Evolutionary conservation across 2,329 filamentous ascomycete genomes (phyloP).

Genomic region (Cladosporium sp.): DNA sequence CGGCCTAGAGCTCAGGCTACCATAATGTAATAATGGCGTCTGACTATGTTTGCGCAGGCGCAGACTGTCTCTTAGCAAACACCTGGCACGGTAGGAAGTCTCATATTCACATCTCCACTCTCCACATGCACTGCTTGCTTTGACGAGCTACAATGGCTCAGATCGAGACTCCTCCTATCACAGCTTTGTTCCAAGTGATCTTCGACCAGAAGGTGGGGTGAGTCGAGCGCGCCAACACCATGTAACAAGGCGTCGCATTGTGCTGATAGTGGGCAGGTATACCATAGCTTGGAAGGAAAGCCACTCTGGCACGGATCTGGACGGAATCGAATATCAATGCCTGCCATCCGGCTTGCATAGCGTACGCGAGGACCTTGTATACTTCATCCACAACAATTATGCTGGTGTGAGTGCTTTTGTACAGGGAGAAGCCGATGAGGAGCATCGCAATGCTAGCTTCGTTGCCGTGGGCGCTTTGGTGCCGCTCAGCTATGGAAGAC

Average conservation of each 20-base stretch:
- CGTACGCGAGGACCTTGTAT: constrained; percentile 79
- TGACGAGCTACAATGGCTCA: constrained; percentile 1
- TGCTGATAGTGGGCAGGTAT: constrained; percentile 46
- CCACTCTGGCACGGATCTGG: constrained; percentile 61
- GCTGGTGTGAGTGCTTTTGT: constrained; percentile 90
- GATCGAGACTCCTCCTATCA: constrained; percentile 25
- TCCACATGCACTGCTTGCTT: not conserved
- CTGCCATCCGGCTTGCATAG: constrained; percentile 89
- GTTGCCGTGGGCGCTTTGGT: constrained; percentile 87
- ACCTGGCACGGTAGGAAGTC: not conserved
- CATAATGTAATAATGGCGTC: not conserved
- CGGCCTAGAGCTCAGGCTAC: constrained; percentile 5
- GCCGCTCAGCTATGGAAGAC: constrained; percentile 74
- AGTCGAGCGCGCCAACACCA: constrained; percentile 13
- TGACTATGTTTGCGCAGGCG: not conserved
- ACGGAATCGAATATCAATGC: constrained; percentile 91
- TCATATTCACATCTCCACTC: not conserved
- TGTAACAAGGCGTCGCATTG: not conserved
- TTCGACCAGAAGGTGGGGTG: constrained; percentile 37
- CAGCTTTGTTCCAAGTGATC: constrained; percentile 32
- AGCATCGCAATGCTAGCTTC: constrained; percentile 83
- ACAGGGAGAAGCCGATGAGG: constrained; percentile 74
- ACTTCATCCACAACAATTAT: constrained; percentile 78
- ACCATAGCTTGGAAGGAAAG: constrained; percentile 86
- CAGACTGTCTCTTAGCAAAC: not conserved